phyloP scores from a whole-genome alignment of 23 red algal genomes.

The Gracilaria gracilis region DNA sequence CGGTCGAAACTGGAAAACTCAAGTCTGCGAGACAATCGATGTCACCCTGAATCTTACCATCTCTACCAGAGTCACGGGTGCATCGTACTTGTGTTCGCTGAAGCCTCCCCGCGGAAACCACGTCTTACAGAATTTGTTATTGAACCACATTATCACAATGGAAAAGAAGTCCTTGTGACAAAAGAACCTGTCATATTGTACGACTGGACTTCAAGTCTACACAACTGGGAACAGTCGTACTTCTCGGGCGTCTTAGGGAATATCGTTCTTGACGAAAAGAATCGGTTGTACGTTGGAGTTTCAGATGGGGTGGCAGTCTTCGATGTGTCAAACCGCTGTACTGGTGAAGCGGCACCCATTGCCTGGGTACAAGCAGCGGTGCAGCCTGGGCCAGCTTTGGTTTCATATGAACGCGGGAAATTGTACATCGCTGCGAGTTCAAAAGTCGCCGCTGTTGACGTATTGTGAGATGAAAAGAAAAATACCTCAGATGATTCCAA shows the following conservation, averaged over 20 bases:
- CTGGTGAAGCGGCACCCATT: neutral
- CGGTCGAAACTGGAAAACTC: conserved; percentile 95
- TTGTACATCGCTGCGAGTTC: conserved; percentile 7
- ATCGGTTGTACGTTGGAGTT: conserved; percentile 10
- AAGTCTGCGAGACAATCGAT: conserved; percentile 96
- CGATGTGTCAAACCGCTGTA: neutral
- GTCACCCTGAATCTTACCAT: conserved; percentile 95
- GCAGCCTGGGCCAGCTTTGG: neutral
- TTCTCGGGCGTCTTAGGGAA: conserved; percentile 3
- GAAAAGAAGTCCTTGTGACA: neutral
- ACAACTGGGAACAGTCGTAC: conserved; percentile 3
- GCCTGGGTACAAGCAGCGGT: conserved; percentile 2
- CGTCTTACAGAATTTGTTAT: conserved; percentile 5
- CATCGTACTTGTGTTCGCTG: conserved; percentile 79
- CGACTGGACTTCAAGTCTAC: conserved; percentile 19
- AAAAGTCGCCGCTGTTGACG: neutral
- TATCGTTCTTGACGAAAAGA: conserved; percentile 21
- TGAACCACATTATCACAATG: neutral
- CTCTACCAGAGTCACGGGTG: conserved; percentile 87
- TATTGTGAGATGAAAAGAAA: neutral
- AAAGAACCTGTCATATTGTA: conserved; percentile 20
- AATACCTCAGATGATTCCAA: neutral
- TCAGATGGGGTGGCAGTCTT: conserved; percentile 28
- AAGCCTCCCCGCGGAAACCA: conserved; percentile 21
- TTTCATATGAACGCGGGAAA: conserved; percentile 7